Evolutionary conservation across 192 early-diverging fungal species (phyloP).

Genomic region (Entomortierella beljakovae): DNA sequence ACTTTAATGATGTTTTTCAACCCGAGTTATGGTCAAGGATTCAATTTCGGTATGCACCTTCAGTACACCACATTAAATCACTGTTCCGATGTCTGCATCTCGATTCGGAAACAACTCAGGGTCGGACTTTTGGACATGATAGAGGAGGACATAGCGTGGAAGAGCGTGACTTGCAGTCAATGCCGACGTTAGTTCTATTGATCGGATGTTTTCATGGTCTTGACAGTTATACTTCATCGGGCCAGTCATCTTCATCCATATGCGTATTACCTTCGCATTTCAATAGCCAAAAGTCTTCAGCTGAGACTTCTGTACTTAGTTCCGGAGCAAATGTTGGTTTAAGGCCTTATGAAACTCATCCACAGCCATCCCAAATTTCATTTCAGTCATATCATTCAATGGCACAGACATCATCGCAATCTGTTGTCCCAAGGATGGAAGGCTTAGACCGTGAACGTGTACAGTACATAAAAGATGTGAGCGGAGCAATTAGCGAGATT

Average conservation of each 20-base stretch:
- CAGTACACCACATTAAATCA: constrained; percentile 18
- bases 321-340: neutral
- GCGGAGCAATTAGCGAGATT: constrained; percentile 28
- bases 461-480: constrained; percentile 12
- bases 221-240: neutral
- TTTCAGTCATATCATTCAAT: neutral
- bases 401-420: neutral
- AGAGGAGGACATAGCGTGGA: neutral
- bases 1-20: no score
- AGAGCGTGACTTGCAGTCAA: neutral
- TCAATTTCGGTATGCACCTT: constrained; percentile 44
- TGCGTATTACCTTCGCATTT: neutral
- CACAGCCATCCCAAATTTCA: neutral
- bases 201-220: constrained; percentile 5
- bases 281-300: neutral
- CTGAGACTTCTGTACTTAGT: neutral
- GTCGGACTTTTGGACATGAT: constrained; percentile 22
- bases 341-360: neutral
- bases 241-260: neutral
- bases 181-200: constrained; percentile 3
- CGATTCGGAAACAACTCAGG: constrained; percentile 7
- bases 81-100: constrained; percentile 40
- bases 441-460: neutral
- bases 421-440: neutral
- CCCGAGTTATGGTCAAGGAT: constrained; percentile 33